Conservation (phyloP, 2,329 filamentous ascomycete genomes). For the Blastomyces gilchristii region DNA sequence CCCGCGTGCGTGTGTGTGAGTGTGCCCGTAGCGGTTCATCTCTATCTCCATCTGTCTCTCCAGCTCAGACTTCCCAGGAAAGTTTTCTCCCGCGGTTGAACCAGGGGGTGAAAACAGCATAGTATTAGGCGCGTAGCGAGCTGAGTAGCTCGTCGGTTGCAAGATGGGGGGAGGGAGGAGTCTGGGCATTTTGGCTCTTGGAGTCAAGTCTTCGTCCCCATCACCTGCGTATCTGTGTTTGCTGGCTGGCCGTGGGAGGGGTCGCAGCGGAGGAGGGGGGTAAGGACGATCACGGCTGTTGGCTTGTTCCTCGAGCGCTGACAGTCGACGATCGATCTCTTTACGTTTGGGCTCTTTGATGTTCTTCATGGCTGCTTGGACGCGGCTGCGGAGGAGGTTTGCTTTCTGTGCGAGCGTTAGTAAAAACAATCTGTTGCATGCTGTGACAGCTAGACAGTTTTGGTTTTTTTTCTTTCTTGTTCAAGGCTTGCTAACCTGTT, state of each 20-base stretch:
- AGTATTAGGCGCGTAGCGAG: constrained; percentile 7
- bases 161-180: constrained; percentile 14
- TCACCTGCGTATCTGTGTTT: neutral
- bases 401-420: constrained; percentile 28
- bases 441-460: neutral
- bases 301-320: constrained; percentile 32
- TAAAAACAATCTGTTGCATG: neutral
- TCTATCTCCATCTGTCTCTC: neutral
- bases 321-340: constrained; percentile 32
- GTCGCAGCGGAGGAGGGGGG: neutral
- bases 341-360: constrained; percentile 22
- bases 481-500: constrained; percentile 24
- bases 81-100: constrained; percentile 12
- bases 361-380: constrained; percentile 34
- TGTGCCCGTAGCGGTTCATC: neutral
- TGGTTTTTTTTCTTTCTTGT: neutral
- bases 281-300: constrained; percentile 27
- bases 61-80: constrained; percentile 16
- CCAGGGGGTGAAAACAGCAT: constrained; percentile 17
- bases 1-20: neutral
- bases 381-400: constrained; percentile 27
- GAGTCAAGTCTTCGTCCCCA: constrained; percentile 5
- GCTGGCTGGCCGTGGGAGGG: neutral
- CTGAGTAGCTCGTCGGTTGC: constrained; percentile 10
- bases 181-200: constrained; percentile 16